These are phyloP conservation scores for Podospora australis DNA, from an alignment of 495 filamentous ascomycete genomes.

Conservation along the genomic window DNA sequence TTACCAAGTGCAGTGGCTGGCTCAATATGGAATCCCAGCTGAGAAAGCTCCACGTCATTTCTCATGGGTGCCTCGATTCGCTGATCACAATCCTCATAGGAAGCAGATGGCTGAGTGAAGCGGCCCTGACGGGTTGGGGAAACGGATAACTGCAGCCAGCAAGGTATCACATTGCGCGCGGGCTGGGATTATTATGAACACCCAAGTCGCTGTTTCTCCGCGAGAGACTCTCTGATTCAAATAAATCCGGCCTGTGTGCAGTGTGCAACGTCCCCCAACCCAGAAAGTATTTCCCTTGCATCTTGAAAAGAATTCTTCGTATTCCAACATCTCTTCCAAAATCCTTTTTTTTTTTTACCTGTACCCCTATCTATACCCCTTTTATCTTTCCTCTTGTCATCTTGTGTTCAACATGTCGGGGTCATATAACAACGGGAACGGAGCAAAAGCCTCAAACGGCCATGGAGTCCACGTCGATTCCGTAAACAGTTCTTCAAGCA, in stretches of 20 bases:
- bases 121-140: too few species aligned
- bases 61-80: too few species aligned
- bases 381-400: neutral
- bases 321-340: neutral
- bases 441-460: conserved; percentile 11
- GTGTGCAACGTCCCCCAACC: neutral
- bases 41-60: too few species aligned
- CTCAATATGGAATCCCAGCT: too few species aligned
- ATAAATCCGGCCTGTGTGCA: neutral
- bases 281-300: neutral
- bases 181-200: too few species aligned
- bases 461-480: neutral
- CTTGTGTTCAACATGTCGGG: conserved; percentile 1
- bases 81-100: too few species aligned
- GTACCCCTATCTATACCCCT: neutral
- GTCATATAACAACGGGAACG: conserved; percentile 6
- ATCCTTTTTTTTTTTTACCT: neutral
- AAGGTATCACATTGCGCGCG: too few species aligned
- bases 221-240: too few species aligned
- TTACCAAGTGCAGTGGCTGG: too few species aligned
- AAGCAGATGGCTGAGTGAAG: too few species aligned
- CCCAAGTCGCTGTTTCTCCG: too few species aligned
- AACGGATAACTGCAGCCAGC: too few species aligned
- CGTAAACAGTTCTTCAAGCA: conserved; percentile 6
- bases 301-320: neutral